These are phyloP conservation scores for Platismatia glauca DNA, from an alignment of 495 filamentous ascomycete genomes.

Conservation along the genomic window DNA sequence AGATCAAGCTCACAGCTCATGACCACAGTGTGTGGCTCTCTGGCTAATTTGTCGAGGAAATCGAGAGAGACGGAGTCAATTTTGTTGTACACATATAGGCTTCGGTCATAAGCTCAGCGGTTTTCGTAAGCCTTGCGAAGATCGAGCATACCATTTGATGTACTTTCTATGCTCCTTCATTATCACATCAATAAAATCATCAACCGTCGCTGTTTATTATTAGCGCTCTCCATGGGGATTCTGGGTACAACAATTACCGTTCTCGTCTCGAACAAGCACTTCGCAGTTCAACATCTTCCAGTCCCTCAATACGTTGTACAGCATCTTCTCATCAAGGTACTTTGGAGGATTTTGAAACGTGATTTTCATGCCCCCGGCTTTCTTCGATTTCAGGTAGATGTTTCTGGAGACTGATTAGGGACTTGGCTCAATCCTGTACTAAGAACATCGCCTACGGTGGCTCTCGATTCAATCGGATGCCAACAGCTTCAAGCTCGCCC, in stretches of 20 bases:
- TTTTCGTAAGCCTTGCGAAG: neutral
- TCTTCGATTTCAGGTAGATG: conserved; percentile 97
- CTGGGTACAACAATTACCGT: conserved; percentile 41
- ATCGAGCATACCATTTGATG: conserved; percentile 57
- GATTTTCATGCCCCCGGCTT: conserved; percentile 97
- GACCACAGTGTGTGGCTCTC: conserved; percentile 86
- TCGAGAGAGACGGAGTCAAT: conserved; percentile 93
- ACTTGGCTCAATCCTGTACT: neutral
- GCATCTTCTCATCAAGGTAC: conserved; percentile 89
- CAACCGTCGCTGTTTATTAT: conserved; percentile 62
- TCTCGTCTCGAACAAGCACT: conserved; percentile 87
- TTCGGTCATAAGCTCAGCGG: conserved; percentile 28
- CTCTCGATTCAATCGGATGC: conserved; percentile 86
- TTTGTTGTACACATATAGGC: conserved; percentile 99
- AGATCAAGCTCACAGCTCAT: conserved; percentile 98
- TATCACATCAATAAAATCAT: conserved; percentile 98
- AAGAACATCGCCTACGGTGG: conserved; percentile 55
- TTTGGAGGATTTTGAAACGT: conserved; percentile 88
- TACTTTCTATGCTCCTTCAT: conserved; percentile 99
- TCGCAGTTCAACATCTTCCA: conserved; percentile 99
- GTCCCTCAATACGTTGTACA: conserved; percentile 91
- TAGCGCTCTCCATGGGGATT: neutral
- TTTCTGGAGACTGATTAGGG: conserved; percentile 47
- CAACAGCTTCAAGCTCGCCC: conserved; percentile 90
- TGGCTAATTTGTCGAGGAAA: conserved; percentile 83